Evolutionary conservation across 352 stramenopile genomes (phyloP).

Genomic region (Phytophthora lateralis): DNA sequence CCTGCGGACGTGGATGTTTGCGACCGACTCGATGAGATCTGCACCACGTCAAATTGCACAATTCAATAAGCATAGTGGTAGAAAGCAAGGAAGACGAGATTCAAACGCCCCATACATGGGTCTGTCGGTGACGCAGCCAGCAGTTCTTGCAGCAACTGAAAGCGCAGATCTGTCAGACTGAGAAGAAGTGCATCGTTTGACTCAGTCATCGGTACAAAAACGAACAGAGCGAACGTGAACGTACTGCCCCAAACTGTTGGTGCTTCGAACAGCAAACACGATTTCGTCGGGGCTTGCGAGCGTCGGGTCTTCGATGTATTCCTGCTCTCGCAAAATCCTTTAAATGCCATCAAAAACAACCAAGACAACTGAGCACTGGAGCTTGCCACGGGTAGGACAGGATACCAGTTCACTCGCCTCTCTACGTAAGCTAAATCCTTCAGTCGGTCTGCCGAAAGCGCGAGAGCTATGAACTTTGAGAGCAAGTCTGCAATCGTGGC

Average conservation of each 20-base stretch:
- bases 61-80: background rate
- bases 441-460: slow-evolving; percentile 29
- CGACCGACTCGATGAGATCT: slow-evolving; percentile 55
- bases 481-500: slow-evolving; percentile 32
- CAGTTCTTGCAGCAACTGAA: slow-evolving; percentile 46
- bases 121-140: slow-evolving; percentile 35
- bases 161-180: slow-evolving; percentile 51
- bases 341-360: background rate
- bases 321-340: slow-evolving; percentile 53
- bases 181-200: background rate
- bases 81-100: background rate
- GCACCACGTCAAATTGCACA: background rate
- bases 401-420: slow-evolving; percentile 23
- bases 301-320: slow-evolving; percentile 50
- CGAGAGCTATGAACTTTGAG: slow-evolving; percentile 38
- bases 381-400: background rate
- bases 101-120: slow-evolving; percentile 31
- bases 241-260: slow-evolving; percentile 49
- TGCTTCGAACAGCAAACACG: slow-evolving; percentile 35
- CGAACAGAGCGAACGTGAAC: slow-evolving; percentile 1
- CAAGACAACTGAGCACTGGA: background rate
- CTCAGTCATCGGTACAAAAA: slow-evolving; percentile 2
- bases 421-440: slow-evolving; percentile 46
- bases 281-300: slow-evolving; percentile 41
- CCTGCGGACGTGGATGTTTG: slow-evolving; percentile 49